These are phyloP conservation scores for Hypoxylon rubiginosum DNA, from an alignment of 2,329 filamentous ascomycete species.

Conservation along the genomic window DNA sequence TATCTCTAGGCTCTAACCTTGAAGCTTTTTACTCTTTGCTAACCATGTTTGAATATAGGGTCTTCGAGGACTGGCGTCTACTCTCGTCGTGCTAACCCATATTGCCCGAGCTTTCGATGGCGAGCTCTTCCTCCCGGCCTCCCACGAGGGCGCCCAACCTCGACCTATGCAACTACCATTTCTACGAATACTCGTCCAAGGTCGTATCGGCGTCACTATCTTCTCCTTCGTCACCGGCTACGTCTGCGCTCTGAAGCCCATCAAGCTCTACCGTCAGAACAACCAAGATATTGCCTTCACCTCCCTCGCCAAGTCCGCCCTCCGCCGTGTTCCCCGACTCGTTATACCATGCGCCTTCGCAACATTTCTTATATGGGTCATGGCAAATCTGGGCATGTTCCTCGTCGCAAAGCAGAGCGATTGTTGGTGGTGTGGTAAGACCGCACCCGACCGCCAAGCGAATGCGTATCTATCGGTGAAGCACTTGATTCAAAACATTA, in stretches of 20 bases:
- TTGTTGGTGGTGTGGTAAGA: conserved; percentile 69
- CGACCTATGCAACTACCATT: conserved; percentile 70
- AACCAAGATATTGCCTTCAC: conserved; percentile 66
- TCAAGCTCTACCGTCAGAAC: conserved; percentile 67
- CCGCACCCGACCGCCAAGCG: conserved; percentile 58
- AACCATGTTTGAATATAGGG: conserved; percentile 56
- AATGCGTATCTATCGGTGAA: conserved; percentile 59
- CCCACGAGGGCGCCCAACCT: conserved; percentile 59
- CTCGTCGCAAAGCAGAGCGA: conserved; percentile 68
- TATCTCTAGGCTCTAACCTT: neutral
- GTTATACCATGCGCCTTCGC: conserved; percentile 69
- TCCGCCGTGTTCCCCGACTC: conserved; percentile 69
- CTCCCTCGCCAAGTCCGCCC: conserved; percentile 68
- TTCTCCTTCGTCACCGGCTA: conserved; percentile 76
- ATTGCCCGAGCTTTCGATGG: conserved; percentile 65
- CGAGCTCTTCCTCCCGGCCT: conserved; percentile 63
- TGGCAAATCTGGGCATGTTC: conserved; percentile 69
- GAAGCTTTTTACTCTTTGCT: neutral
- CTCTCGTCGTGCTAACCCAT: conserved; percentile 68
- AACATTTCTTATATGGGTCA: conserved; percentile 67
- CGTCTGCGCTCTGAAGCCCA: conserved; percentile 73
- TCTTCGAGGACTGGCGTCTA: conserved; percentile 67
- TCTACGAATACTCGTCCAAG: conserved; percentile 70
- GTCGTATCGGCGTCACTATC: conserved; percentile 74
- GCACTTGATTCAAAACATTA: conserved; percentile 60